These are phyloP conservation scores for Citrus reticulata DNA, from an alignment of 345 rosid species.

Conservation along the genomic window DNA sequence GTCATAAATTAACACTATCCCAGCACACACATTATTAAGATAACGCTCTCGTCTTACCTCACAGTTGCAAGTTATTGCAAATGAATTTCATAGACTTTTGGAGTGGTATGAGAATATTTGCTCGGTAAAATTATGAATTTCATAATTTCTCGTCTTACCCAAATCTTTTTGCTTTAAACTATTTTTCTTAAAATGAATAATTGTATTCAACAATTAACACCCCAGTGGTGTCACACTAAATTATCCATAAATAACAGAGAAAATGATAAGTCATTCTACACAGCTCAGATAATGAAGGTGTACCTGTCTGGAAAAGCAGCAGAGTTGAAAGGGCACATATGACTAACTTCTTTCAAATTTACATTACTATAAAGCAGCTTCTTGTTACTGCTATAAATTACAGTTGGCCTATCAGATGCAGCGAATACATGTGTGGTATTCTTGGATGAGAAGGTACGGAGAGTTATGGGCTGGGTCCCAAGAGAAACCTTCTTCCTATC, in stretches of 20 bases:
- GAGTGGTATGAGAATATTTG: background rate
- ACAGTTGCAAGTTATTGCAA: background rate
- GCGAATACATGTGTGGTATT: slow-evolving; percentile 88
- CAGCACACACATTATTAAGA: background rate
- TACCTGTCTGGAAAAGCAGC: slow-evolving; percentile 98
- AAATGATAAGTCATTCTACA: background rate
- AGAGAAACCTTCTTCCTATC: slow-evolving; percentile 87
- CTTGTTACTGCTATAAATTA: slow-evolving; percentile 95
- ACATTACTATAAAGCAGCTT: slow-evolving; percentile 95
- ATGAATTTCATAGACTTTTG: background rate
- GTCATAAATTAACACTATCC: background rate
- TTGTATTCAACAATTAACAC: background rate
- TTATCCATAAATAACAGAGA: background rate
- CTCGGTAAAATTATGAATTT: too few species aligned
- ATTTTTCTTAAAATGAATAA: background rate
- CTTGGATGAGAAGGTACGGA: slow-evolving; percentile 94
- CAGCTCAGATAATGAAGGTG: background rate
- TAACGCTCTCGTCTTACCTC: background rate
- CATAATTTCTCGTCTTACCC: too few species aligned
- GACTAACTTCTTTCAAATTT: slow-evolving; percentile 92
- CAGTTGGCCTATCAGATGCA: slow-evolving; percentile 96
- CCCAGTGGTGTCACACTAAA: background rate
- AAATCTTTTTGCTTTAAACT: background rate
- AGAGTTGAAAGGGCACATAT: slow-evolving; percentile 93
- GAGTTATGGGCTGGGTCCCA: slow-evolving; percentile 95